Conservation (phyloP, 495 filamentous ascomycete species). For the Barbatosphaeria neglecta region DNA sequence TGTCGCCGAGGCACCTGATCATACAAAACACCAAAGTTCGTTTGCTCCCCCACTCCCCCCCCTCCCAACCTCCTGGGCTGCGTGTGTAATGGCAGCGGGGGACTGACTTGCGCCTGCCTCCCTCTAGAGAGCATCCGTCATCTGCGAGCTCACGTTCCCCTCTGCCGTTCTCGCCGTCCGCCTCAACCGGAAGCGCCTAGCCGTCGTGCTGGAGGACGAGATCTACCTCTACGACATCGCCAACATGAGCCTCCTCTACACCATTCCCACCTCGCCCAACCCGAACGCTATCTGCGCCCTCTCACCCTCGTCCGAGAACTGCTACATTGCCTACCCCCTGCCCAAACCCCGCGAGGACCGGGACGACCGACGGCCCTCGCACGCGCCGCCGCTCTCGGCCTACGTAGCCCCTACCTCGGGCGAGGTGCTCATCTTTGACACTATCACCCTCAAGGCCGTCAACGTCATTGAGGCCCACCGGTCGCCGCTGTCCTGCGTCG, state of each 20-base stretch:
- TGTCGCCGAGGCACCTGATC: conserved; percentile 78
- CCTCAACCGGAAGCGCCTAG: conserved; percentile 85
- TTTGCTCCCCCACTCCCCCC: conserved; percentile 4
- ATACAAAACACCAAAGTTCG: conserved; percentile 95
- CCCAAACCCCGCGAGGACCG: conserved; percentile 59
- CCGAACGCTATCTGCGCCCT: conserved; percentile 82
- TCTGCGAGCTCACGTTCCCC: conserved; percentile 97
- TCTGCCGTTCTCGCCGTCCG: conserved; percentile 86
- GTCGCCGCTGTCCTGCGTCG: conserved; percentile 79
- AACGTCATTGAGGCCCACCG: conserved; percentile 92
- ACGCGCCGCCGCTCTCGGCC: conserved; percentile 66
- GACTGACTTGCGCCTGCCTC: background rate
- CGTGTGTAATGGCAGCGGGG: background rate
- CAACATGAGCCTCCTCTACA: conserved; percentile 88
- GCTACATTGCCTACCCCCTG: conserved; percentile 86
- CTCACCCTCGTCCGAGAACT: conserved; percentile 88
- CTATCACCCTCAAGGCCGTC: conserved; percentile 73
- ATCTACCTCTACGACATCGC: conserved; percentile 98
- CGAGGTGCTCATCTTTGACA: conserved; percentile 85
- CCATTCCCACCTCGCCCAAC: conserved; percentile 87
- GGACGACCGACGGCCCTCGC: conserved; percentile 55
- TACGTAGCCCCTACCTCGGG: conserved; percentile 78
- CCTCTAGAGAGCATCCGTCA: conserved; percentile 73
- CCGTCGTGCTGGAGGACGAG: conserved; percentile 85
- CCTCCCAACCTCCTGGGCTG: background rate